Conservation (phyloP, 495 filamentous ascomycete genomes). For the Amphirosellinia nigrospora region DNA sequence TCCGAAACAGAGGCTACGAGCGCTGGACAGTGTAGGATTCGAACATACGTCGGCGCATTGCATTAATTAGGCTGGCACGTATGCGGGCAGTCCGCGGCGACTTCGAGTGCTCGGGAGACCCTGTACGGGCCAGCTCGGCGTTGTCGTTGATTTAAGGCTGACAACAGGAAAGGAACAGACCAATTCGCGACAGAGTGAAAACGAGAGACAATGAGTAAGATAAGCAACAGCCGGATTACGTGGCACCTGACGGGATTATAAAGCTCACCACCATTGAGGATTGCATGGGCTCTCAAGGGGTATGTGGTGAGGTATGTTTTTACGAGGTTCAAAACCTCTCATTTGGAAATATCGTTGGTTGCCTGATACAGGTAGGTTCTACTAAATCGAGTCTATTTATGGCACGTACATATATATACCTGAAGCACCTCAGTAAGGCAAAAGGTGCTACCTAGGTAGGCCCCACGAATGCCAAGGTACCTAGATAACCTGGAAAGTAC, state of each 20-base stretch:
- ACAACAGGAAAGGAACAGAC: neutral
- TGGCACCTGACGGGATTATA: neutral
- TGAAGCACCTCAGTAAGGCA: no score
- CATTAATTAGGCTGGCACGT: conserved; percentile 14
- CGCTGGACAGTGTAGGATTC: conserved; percentile 7
- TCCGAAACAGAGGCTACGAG: conserved; percentile 17
- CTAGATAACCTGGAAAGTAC: no score
- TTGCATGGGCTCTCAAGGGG: conserved; percentile 9
- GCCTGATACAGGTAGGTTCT: neutral
- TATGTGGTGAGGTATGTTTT: neutral
- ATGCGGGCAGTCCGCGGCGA: neutral
- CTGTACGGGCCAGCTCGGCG: conserved; percentile 23
- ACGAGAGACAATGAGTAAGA: neutral
- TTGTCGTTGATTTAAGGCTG: neutral
- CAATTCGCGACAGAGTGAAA: neutral
- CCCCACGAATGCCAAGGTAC: no score
- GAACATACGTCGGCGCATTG: conserved; percentile 38
- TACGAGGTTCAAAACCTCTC: neutral
- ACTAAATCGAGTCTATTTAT: neutral
- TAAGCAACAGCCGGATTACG: conserved; percentile 6
- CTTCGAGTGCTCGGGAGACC: neutral
- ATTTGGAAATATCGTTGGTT: neutral
- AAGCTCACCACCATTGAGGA: neutral
- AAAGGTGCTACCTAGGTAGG: neutral
- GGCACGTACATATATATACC: neutral